Evolutionary conservation across 2,329 filamentous ascomycete genomes (phyloP).

Genomic region (Trichoderma koningii): DNA sequence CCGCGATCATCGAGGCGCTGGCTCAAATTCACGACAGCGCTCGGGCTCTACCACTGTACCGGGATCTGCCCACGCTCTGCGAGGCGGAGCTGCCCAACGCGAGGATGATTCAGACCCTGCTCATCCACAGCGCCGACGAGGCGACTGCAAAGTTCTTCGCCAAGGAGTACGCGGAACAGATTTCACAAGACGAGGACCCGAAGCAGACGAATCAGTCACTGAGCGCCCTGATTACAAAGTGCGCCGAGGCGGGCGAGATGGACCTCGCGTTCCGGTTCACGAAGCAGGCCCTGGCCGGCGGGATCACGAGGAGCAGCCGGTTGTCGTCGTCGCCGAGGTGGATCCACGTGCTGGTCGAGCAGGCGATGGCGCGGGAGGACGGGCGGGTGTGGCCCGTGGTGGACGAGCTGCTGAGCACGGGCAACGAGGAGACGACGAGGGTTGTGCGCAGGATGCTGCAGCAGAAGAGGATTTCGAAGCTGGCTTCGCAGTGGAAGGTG

Average conservation of each 20-base stretch:
- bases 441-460: constrained; percentile 35
- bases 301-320: neutral
- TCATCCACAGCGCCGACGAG: constrained; percentile 35
- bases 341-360: constrained; percentile 36
- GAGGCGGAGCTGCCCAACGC: constrained; percentile 34
- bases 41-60: constrained; percentile 40
- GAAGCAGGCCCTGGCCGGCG: constrained; percentile 29
- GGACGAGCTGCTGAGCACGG: constrained; percentile 34
- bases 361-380: constrained; percentile 37
- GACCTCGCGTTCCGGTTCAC: constrained; percentile 42
- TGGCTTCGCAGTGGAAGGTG: constrained; percentile 27
- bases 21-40: constrained; percentile 37
- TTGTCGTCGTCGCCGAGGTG: constrained; percentile 29
- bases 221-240: constrained; percentile 37
- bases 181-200: constrained; percentile 29
- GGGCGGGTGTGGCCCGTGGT: constrained; percentile 40
- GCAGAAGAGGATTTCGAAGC: constrained; percentile 33
- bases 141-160: constrained; percentile 35
- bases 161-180: constrained; percentile 37
- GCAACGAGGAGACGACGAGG: constrained; percentile 30
- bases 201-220: constrained; percentile 30
- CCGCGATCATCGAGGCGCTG: constrained; percentile 42
- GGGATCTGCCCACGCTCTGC: constrained; percentile 36
- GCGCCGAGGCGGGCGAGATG: constrained; percentile 36
- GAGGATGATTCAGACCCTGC: constrained; percentile 37